Base-by-base conservation (phyloP, 139 green algal genomes). In the Deuterostichococcus epilithicus region DNA sequence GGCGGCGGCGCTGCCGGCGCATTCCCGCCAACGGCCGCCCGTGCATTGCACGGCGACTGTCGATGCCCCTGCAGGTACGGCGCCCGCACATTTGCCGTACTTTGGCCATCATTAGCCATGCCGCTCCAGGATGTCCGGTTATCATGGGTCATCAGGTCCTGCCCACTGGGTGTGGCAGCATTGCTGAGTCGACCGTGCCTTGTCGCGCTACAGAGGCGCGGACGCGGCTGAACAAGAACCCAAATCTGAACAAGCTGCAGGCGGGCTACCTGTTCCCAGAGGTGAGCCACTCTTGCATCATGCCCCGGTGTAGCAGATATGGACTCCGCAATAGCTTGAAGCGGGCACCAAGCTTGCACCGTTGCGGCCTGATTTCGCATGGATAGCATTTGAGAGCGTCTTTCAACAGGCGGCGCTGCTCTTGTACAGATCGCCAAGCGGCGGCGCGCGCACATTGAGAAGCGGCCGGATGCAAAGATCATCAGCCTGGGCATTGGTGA, bases 251-350 rank as follows among this genome's bases (percentile, higher is more conserved):
- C 82, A 99, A 99, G 89, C 89, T 99, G 45, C 88, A 97, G 70
- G 96, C 96, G 15, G 96, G 96, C 39, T 99, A 99, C 80, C 87
- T 99, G n/a, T 99, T 99, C 84, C 96, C 96, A 35, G 94, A 97
- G 93, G 91, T 96, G 42, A 35, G 79, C 32, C 23, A n/a, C n/a
- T n/a, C n/a, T n/a, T n/a, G n/a, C 30, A 0, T 68, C 28, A 68
- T 72, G 66, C 35, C 34, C 8, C 34, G 13, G 26, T 75, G 0
- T 60, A 60, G 70, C 15, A 70, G 37, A 10, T 80, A 22, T 28
- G 23, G 28, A 78, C 32, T 38, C n/a, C n/a, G n/a, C n/a, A n/a
- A n/a, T n/a, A n/a, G n/a, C n/a, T n/a, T n/a, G n/a, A n/a, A n/a
- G n/a, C n/a, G n/a, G n/a, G n/a, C n/a, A n/a, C n/a, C n/a, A n/a